phyloP scores from a whole-genome alignment of 2,329 filamentous ascomycete genomes.

The Aspergillus sp. region DNA sequence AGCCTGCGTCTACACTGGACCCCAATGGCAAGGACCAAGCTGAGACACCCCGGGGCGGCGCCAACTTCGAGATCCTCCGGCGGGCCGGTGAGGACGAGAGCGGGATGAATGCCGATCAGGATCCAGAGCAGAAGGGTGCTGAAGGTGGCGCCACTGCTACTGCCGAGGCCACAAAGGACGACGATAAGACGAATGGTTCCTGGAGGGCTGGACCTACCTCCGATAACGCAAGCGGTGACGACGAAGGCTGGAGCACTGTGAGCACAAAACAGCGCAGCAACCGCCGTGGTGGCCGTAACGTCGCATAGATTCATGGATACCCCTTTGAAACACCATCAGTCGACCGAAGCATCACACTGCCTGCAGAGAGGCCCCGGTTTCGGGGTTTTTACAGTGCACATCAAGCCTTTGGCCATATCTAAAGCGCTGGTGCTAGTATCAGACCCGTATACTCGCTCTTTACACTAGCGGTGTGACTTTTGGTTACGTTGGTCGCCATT shows the following conservation, averaged over 20 bases:
- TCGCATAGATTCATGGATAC: constrained; percentile 42
- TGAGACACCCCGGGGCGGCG: constrained; percentile 44
- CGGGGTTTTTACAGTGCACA: background rate
- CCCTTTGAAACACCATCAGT: constrained; percentile 22
- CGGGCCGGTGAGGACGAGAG: constrained; percentile 50
- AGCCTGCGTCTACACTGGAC: constrained; percentile 32
- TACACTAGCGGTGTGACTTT: constrained; percentile 17
- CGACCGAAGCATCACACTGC: constrained; percentile 15
- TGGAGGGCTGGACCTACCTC: constrained; percentile 40
- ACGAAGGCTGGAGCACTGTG: constrained; percentile 52
- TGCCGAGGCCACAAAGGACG: constrained; percentile 55
- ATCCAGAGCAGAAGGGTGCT: constrained; percentile 48
- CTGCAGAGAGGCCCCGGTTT: background rate
- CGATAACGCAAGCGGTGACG: constrained; percentile 38
- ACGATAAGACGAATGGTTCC: constrained; percentile 40
- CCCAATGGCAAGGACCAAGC: constrained; percentile 42
- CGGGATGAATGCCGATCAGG: constrained; percentile 52
- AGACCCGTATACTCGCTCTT: background rate
- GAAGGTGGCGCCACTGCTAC: constrained; percentile 44
- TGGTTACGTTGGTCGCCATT: constrained; percentile 27
- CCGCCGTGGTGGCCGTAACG: constrained; percentile 43
- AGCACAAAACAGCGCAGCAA: constrained; percentile 45
- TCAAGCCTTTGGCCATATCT: background rate
- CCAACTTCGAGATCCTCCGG: constrained; percentile 57
- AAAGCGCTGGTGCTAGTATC: background rate